Conservation (phyloP, 2,329 filamentous ascomycete genomes). For the Aspergillus brasiliensis region DNA sequence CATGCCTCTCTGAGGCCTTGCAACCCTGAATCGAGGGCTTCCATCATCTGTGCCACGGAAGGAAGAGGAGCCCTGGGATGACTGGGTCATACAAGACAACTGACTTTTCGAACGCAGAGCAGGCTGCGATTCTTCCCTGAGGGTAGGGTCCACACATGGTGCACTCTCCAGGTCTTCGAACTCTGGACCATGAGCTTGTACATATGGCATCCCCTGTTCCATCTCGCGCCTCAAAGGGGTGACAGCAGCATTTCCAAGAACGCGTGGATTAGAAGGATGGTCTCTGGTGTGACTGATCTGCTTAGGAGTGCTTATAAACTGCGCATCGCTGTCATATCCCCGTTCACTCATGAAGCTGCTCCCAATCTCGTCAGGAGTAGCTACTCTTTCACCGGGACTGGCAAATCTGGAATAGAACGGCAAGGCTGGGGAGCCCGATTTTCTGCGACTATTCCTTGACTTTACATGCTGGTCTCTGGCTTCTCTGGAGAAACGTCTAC, state of each 20-base stretch:
- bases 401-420: constrained; percentile 23
- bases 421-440: constrained; percentile 19
- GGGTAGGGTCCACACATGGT: background rate
- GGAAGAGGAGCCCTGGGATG: constrained; percentile 8
- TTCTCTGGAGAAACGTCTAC: constrained; percentile 38
- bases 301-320: constrained; percentile 39
- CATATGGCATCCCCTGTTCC: background rate
- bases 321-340: constrained; percentile 47
- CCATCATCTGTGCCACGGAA: constrained; percentile 10
- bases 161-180: constrained; percentile 5
- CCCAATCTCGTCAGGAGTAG: constrained; percentile 26
- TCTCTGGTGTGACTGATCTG: constrained; percentile 22
- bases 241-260: constrained; percentile 9
- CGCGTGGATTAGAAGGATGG: constrained; percentile 8
- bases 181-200: constrained; percentile 3
- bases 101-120: constrained; percentile 13
- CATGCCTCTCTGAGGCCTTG: constrained; percentile 7
- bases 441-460: constrained; percentile 13
- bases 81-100: constrained; percentile 8
- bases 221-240: constrained; percentile 12
- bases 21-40: constrained; percentile 1
- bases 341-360: constrained; percentile 41
- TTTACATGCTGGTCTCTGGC: constrained; percentile 21
- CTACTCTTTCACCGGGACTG: constrained; percentile 8
- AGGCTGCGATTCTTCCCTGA: constrained; percentile 6